phyloP scores from a whole-genome alignment of 495 filamentous ascomycete species.

The Penicillium daleae region DNA sequence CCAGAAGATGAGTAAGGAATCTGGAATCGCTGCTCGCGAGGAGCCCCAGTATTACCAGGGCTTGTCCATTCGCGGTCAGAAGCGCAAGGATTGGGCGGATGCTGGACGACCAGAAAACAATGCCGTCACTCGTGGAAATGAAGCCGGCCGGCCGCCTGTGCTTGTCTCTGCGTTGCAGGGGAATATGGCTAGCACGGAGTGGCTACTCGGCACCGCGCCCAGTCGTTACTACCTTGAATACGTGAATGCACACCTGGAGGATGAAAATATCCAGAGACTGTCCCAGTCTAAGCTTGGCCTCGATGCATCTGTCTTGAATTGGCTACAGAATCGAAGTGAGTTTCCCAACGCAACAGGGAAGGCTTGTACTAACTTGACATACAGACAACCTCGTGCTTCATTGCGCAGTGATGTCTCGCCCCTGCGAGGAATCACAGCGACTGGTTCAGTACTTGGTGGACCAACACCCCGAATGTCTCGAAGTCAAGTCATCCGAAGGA shows the following conservation, averaged over 20 bases:
- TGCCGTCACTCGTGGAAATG: slow-evolving; percentile 3
- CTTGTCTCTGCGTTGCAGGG: slow-evolving; percentile 60
- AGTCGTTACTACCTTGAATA: slow-evolving; percentile 65
- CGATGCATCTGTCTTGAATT: slow-evolving; percentile 60
- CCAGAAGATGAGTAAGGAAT: slow-evolving; percentile 61
- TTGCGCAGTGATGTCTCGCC: slow-evolving; percentile 57
- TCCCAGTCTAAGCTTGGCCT: slow-evolving; percentile 57
- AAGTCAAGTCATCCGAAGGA: slow-evolving; percentile 56
- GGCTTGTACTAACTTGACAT: neutral
- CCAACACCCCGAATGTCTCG: slow-evolving; percentile 58
- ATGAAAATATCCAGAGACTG: slow-evolving; percentile 60
- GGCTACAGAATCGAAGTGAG: slow-evolving; percentile 59
- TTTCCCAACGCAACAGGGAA: slow-evolving; percentile 3
- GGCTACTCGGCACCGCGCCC: slow-evolving; percentile 70
- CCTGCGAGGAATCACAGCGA: slow-evolving; percentile 44
- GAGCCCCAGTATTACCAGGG: slow-evolving; percentile 73
- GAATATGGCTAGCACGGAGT: slow-evolving; percentile 64
- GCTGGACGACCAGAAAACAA: slow-evolving; percentile 47
- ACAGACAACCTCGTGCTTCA: slow-evolving; percentile 67
- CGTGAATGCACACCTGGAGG: slow-evolving; percentile 56
- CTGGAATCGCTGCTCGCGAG: slow-evolving; percentile 56
- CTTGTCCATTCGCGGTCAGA: slow-evolving; percentile 70
- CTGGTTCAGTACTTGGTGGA: slow-evolving; percentile 65
- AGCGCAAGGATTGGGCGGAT: slow-evolving; percentile 65
- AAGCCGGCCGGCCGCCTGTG: slow-evolving; percentile 52